Conservation (phyloP, 176 grass and related monocot genomes). For the Juncus effusus region DNA sequence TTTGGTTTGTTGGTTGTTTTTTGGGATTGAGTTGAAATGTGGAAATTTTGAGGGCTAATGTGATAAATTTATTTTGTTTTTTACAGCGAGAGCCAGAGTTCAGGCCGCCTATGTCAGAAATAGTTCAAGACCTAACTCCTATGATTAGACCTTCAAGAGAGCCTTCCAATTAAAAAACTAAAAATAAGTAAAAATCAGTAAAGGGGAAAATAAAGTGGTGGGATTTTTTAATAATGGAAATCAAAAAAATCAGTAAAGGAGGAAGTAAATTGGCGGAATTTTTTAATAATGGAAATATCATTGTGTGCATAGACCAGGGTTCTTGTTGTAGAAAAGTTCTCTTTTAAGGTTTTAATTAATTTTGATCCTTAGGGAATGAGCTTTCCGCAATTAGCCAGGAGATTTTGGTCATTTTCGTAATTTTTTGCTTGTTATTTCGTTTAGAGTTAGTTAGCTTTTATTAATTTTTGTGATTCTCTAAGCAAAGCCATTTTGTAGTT, state of each 20-base stretch:
- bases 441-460: conserved; percentile 17
- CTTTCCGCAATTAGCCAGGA: no score
- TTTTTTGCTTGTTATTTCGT: conserved; percentile 21
- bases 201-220: conserved; percentile 17
- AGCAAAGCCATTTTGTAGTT: conserved; percentile 32
- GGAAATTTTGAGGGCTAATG: no score
- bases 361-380: no score
- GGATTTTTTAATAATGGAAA: neutral
- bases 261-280: conserved; percentile 16
- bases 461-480: conserved; percentile 20
- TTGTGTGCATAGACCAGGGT: conserved; percentile 27
- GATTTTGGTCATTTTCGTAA: conserved; percentile 14
- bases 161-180: conserved; percentile 43
- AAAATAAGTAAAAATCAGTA: neutral
- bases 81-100: conserved; percentile 69
- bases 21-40: no score
- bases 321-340: conserved; percentile 19
- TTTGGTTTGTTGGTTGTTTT: neutral
- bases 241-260: neutral
- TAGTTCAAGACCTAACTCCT: conserved; percentile 72
- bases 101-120: conserved; percentile 84
- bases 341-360: conserved; percentile 2
- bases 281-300: conserved; percentile 2
- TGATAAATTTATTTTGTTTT: neutral
- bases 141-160: conserved; percentile 49